Evolutionary conservation across 805 yeast species (phyloP), one percentile per base, ranked within the genome.

Genomic region (Candida rishiriensis): DNA sequence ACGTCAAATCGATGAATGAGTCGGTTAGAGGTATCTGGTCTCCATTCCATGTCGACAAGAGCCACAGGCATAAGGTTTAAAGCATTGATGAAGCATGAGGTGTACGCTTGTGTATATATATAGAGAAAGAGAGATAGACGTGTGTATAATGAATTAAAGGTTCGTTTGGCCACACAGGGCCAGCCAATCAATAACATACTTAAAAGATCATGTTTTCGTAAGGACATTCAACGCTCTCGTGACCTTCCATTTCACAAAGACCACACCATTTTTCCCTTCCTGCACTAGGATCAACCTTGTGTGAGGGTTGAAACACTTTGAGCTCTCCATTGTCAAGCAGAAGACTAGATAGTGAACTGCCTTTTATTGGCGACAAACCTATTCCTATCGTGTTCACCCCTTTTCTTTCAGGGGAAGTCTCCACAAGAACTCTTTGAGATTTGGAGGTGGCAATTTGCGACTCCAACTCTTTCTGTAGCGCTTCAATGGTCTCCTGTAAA

Each of bases 1-100:
- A 88, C 46, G 98, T 93, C 31, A 77, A 81, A 64, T 83, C 95
- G 35, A 66, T 76, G 49, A 93, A 91, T 62, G 78, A 76, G 43
- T 81, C 95, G 44, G 89, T 91, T 14, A 85, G 99, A 74, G 99
- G 99, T 59, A 75, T 93, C 39, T 93, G 99, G 99, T 89, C 97
- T 38, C 99, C 99, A 46, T 73, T 91, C 71, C 97, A 90, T 60
- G 83, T 77, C 40, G 78, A 74, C 44, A 73, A 77, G 50, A 61
- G 65, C 33, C 69, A 61, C 47, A 72, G 83, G 59, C 71, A 69
- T 62, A 72, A 68, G 56, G 64, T 76, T 34, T 75, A 62, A 59
- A 17, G 17, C 10, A 16, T 14, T 33, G 9, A 17, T 18, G 18
- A 28, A 42, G 17, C 12, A 34, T 38, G 14, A 15, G 14, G 26